Evolutionary conservation across 352 stramenopile species (phyloP), one percentile per base, ranked within the genome.

Genomic region (Phytophthora pseudosyringae): DNA sequence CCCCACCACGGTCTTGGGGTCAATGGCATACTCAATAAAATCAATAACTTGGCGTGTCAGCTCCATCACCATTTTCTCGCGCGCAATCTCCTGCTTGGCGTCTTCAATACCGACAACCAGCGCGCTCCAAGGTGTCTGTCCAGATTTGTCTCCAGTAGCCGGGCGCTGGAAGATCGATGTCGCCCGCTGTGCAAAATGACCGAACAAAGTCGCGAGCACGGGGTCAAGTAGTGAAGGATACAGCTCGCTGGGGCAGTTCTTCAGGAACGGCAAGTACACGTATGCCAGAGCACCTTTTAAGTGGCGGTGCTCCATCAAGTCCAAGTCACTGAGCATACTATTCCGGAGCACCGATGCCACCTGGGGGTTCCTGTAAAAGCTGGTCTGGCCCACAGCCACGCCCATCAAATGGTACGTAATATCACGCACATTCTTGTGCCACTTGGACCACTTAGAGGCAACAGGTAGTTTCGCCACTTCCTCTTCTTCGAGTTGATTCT

Each of bases 401-500:
- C 83, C 86, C 59, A 89, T 80, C 21, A 94, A 71, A 69, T 94
- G 86, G 50, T 91, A 94, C 33, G 70, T 75, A 48, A 92, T 83
- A 59, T 94, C 86, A 15, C 86, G 83, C 2, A 91, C 75, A 48
- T 91, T 92, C 60, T 91, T 92, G 59, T 89, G 76, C 86, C 86
- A 94, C 41, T 91, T 91, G 3, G 83, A 88, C 80, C 81, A 90
- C 39, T 78, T 88, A 0, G 82, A 76, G 0, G 68, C 75, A 1
- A 36, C 25, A 0, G 83, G 76, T 1, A 92, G 59, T 59, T 88
- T 81, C 0, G 70, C 67, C 33, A 92, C 57, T 56, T 88, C 56
- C 55, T 91, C 83, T 68, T 92, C 80, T 58, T 90, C 81, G 0
- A 92, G 64, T 28, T 90, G 77, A 46, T 89, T 84, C 31, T 90